These are phyloP conservation scores for Trifolium subterraneum DNA, from an alignment of 306 rosid genomes.

Conservation along the genomic window DNA sequence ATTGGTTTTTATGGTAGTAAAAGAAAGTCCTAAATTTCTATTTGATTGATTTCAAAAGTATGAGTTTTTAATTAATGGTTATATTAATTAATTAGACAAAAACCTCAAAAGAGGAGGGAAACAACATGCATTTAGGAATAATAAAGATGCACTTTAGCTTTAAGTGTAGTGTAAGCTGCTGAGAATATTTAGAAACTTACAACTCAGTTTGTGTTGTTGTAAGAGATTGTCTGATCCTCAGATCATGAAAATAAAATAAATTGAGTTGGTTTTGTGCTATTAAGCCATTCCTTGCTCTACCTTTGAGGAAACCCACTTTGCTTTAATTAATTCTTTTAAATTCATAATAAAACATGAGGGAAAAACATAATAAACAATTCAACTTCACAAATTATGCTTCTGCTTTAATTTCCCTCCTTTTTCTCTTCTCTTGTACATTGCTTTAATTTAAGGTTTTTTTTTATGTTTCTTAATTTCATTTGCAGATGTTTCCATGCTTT, in stretches of 20 bases:
- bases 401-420: constrained; percentile 29
- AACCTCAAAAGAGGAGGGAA: constrained; percentile 39
- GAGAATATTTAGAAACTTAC: constrained; percentile 47
- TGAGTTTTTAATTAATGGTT: constrained; percentile 7
- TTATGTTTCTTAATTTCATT: constrained; percentile 25
- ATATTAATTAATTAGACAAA: constrained; percentile 23
- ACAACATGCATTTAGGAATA: constrained; percentile 42
- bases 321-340: constrained; percentile 50
- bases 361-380: constrained; percentile 22
- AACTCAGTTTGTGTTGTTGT: constrained; percentile 29
- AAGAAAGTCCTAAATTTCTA: constrained; percentile 13
- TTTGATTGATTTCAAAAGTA: constrained; percentile 38
- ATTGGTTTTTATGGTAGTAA: background rate
- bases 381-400: constrained; percentile 36
- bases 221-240: constrained; percentile 36
- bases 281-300: constrained; percentile 61
- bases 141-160: constrained; percentile 40
- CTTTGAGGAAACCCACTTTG: constrained; percentile 47
- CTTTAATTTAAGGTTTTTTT: constrained; percentile 35
- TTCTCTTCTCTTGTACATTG: constrained; percentile 36
- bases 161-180: constrained; percentile 49
- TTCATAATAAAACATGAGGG: constrained; percentile 19
- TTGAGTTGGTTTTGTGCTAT: constrained; percentile 38
- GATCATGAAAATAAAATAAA: too few relatives aligned
- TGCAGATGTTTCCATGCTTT: constrained; percentile 16